A percentile compares a stretch with the other conserved stretches of the same genome.
These are phyloP conservation scores for Beta vulgaris DNA, from an alignment of 148 eudicot species.

Conservation along the genomic window DNA sequence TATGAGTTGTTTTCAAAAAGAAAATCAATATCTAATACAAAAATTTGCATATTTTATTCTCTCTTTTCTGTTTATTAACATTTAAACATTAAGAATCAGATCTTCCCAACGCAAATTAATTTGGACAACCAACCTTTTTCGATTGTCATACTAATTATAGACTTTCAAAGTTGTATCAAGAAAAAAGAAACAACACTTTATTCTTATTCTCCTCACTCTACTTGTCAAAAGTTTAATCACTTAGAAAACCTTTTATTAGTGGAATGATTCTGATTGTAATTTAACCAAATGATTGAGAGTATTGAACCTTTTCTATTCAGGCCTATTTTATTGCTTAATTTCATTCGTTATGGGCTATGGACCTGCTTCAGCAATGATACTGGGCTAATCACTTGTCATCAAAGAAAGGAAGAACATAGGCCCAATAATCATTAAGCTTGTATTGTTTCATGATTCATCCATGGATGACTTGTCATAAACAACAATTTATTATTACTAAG, in stretches of 20 bases:
- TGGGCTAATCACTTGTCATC: background rate
- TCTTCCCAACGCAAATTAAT: constrained; percentile 5
- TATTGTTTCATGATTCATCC: no score
- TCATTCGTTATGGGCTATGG: background rate
- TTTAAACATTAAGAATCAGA: constrained; percentile 21
- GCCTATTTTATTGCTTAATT: background rate
- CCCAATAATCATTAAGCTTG: background rate
- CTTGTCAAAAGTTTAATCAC: constrained; percentile 5
- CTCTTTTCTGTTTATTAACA: background rate
- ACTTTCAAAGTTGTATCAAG: background rate
- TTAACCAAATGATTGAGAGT: constrained; percentile 13
- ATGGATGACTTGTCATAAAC: no score
- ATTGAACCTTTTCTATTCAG: background rate
- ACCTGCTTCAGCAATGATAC: no score
- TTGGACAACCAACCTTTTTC: constrained; percentile 4
- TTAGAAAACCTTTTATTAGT: constrained; percentile 9
- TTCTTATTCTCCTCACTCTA: constrained; percentile 27
- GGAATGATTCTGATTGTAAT: constrained; percentile 17
- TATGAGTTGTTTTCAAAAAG: no score
- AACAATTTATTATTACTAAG: no score
- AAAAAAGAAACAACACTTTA: constrained; percentile 17
- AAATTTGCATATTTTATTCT: no score
- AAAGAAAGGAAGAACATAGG: no score
- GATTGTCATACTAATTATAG: background rate
- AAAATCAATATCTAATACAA: no score